These are phyloP conservation scores for Aspergillus arachidicola DNA, from an alignment of 2,329 filamentous ascomycete genomes.

Conservation along the genomic window DNA sequence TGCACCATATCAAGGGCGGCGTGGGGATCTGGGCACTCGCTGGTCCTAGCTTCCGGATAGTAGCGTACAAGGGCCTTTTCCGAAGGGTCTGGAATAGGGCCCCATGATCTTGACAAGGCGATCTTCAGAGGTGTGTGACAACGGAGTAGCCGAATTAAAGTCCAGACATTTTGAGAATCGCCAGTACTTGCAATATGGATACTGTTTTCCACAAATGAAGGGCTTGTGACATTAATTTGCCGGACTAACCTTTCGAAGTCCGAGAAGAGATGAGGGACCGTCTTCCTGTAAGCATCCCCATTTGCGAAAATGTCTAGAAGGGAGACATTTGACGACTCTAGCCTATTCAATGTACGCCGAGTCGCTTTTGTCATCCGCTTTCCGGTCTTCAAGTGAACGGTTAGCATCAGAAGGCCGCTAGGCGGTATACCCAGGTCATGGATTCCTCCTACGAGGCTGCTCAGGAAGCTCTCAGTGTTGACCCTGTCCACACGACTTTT, in stretches of 20 bases:
- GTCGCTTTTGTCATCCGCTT: slow-evolving; percentile 27
- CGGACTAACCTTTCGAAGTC: slow-evolving; percentile 34
- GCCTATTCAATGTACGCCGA: slow-evolving; percentile 25
- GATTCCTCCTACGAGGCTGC: slow-evolving; percentile 30
- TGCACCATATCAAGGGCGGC: slow-evolving; percentile 48
- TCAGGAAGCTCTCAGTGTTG: slow-evolving; percentile 26
- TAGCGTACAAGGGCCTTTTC: slow-evolving; percentile 32
- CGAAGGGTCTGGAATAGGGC: slow-evolving; percentile 23
- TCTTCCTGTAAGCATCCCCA: slow-evolving; percentile 28
- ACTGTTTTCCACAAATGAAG: slow-evolving; percentile 33
- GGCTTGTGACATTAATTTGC: slow-evolving; percentile 37
- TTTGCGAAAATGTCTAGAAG: slow-evolving; percentile 33
- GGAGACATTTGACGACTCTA: slow-evolving; percentile 31
- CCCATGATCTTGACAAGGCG: slow-evolving; percentile 37
- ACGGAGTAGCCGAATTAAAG: slow-evolving; percentile 37
- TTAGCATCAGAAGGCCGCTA: slow-evolving; percentile 32
- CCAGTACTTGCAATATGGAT: slow-evolving; percentile 35
- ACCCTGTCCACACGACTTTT: slow-evolving; percentile 20
- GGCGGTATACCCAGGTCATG: slow-evolving; percentile 34
- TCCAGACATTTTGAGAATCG: slow-evolving; percentile 29
- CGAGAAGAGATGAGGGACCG: slow-evolving; percentile 28
- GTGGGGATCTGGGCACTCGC: slow-evolving; percentile 33
- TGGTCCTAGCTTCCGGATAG: slow-evolving; percentile 22
- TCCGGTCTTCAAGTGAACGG: slow-evolving; percentile 29
- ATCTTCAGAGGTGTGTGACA: slow-evolving; percentile 43